These are phyloP conservation scores for Clonostachys chloroleuca DNA, from an alignment of 2,329 filamentous ascomycete species.

Conservation along the genomic window DNA sequence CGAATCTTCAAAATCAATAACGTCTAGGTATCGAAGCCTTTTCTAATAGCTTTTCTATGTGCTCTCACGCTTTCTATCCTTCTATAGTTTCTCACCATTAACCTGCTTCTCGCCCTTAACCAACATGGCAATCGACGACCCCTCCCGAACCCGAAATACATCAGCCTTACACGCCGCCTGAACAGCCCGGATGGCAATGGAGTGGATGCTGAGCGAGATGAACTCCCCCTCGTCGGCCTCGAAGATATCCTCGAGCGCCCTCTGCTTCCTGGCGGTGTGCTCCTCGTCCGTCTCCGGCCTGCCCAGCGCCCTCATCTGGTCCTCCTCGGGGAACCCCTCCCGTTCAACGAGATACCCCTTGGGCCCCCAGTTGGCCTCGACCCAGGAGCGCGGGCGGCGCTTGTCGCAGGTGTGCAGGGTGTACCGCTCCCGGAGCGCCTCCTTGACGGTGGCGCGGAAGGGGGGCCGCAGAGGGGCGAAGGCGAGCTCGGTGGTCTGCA, in stretches of 20 bases:
- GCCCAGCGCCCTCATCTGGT: conserved; percentile 34
- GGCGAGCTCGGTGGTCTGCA: conserved; percentile 49
- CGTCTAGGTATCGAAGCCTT: too few species aligned
- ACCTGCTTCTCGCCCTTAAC: conserved; percentile 34
- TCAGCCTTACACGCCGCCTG: conserved; percentile 33
- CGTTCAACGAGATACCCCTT: conserved; percentile 45
- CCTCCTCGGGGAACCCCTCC: conserved; percentile 47
- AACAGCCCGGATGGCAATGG: conserved; percentile 37
- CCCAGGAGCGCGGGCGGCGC: conserved; percentile 40
- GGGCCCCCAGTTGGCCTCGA: conserved; percentile 34
- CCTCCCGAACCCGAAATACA: conserved; percentile 43
- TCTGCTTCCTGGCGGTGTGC: conserved; percentile 35
- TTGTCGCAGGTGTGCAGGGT: conserved; percentile 60
- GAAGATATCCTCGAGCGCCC: conserved; percentile 42
- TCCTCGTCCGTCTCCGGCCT: conserved; percentile 42
- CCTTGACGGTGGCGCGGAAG: conserved; percentile 51
- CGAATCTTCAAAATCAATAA: too few species aligned
- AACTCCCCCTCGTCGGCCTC: conserved; percentile 26
- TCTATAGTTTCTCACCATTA: too few species aligned
- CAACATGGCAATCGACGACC: conserved; percentile 47
- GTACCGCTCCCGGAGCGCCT: conserved; percentile 53
- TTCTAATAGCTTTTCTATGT: too few species aligned
- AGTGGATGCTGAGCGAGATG: conserved; percentile 47
- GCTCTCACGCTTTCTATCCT: too few species aligned
- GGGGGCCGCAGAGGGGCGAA: conserved; percentile 36